Base-by-base conservation (phyloP, 2,329 filamentous ascomycete species). In the Diaporthe citri region DNA sequence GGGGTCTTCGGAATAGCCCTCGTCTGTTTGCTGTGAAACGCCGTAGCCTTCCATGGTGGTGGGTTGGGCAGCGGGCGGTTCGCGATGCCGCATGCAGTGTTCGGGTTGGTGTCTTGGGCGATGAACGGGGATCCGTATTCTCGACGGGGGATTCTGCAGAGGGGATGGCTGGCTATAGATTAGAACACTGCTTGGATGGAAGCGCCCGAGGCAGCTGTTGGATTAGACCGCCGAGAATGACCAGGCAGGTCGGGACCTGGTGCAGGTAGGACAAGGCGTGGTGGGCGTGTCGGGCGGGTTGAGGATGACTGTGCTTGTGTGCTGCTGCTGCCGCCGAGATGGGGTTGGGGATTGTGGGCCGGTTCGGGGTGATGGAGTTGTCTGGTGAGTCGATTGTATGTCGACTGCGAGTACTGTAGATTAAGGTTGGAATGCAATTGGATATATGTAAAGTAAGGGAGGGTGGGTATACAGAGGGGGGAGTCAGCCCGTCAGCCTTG, bases 1-100 rank as follows among this genome's bases (percentile, higher is more conserved):
- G 75, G 90, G 90, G 78, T 96, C 94, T 82, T 97, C 94, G 8
- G 94, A 96, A 83, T 97, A 97, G 80, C 95, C 95, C 85, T 97
- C 95, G 85, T 97, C 95, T 75, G 95, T 89, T 82, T 92, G 87
- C 75, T 88, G 87, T 22, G 76, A 76, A 56, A 72, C 71, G 52
- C 73, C 72, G 52, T 75, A 77, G 59, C 72, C 62, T 51, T 77
- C 76, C 76, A 77, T 78, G 43, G 46, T 31, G 55, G 31, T 72
- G 55, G 46, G 51, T 34, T 79, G 80, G 74, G 76, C 75, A 60
- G 78, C 77, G 79, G 79, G 80, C 66, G 48, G 43, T 20, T 60
- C 55, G 64, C 43, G 66, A 71, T 74, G 55, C 36, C 51, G 72
- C 41, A 64, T 43, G 71, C 57, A 64, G 71, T 64, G 71, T 36